Percentiles rank a stretch among this genome's conserved stretches.
phyloP scores from a whole-genome alignment of 1,139 yeast species.

The Protomyces pachydermus region DNA sequence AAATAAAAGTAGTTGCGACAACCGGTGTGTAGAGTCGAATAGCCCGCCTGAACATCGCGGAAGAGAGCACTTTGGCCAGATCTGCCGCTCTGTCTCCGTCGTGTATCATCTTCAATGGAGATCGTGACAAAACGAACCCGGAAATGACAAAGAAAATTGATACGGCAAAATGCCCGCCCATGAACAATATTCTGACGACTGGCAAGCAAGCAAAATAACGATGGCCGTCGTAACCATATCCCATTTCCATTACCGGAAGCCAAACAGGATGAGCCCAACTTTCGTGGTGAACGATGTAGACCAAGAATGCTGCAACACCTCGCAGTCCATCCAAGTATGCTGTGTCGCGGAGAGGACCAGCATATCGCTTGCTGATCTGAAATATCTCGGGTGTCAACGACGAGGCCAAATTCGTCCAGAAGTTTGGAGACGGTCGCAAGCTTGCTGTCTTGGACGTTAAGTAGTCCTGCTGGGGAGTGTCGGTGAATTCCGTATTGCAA shows the following conservation, averaged over 20 bases:
- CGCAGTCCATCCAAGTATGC: slow-evolving; percentile 23
- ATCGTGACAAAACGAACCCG: slow-evolving; percentile 16
- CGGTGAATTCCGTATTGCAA: too few species aligned
- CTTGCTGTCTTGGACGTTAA: too few species aligned
- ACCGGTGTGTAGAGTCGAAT: slow-evolving; percentile 19
- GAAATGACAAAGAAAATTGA: slow-evolving; percentile 25
- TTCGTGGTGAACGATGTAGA: slow-evolving; percentile 20
- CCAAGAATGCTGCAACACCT: slow-evolving; percentile 22
- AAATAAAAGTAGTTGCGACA: slow-evolving; percentile 21
- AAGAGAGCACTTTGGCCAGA: slow-evolving; percentile 4
- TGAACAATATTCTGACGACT: slow-evolving; percentile 2
- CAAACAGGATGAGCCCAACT: slow-evolving; percentile 23
- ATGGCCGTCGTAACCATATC: slow-evolving; percentile 4
- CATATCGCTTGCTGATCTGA: not conserved
- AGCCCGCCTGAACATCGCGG: slow-evolving; percentile 18
- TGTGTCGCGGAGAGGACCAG: not conserved
- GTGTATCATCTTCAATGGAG: slow-evolving; percentile 15
- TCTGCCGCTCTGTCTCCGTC: slow-evolving; percentile 9
- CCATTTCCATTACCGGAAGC: slow-evolving; percentile 14
- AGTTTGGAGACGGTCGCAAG: too few species aligned
- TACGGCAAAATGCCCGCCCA: slow-evolving; percentile 21
- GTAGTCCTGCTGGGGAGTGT: too few species aligned
- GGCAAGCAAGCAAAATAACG: slow-evolving; percentile 11
- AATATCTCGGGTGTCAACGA: slow-evolving; percentile 1
- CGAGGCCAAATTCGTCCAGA: too few species aligned